These are phyloP conservation scores for Dichotomopilus funicola DNA, from an alignment of 2,329 filamentous ascomycete genomes.

Conservation along the genomic window DNA sequence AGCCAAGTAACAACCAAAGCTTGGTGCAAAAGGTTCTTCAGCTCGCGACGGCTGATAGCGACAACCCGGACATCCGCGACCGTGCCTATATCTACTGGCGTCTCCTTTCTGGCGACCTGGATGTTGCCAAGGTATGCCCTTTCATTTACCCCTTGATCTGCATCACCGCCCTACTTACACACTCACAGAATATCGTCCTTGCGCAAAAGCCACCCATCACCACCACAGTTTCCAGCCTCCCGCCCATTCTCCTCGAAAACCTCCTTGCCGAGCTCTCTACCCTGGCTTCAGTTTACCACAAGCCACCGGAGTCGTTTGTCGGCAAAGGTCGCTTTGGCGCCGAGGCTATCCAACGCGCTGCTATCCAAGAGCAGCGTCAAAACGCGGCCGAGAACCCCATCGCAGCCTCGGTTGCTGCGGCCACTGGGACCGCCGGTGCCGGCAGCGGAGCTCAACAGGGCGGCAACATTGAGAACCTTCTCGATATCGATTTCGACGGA, in stretches of 20 bases:
- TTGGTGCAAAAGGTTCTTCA: slow-evolving; percentile 94
- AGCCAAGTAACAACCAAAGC: slow-evolving; percentile 83
- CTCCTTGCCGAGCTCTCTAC: slow-evolving; percentile 90
- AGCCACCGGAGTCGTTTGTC: slow-evolving; percentile 95
- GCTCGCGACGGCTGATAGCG: slow-evolving; percentile 84
- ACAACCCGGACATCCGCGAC: slow-evolving; percentile 96
- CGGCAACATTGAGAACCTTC: slow-evolving; percentile 80
- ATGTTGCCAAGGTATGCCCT: slow-evolving; percentile 73
- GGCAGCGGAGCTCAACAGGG: slow-evolving; percentile 38
- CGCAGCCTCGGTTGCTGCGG: slow-evolving; percentile 71
- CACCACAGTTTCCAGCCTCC: slow-evolving; percentile 86
- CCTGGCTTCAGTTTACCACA: slow-evolving; percentile 95
- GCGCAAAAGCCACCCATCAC: slow-evolving; percentile 92
- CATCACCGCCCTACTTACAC: slow-evolving; percentile 12
- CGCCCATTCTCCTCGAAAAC: slow-evolving; percentile 75
- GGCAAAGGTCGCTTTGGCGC: slow-evolving; percentile 91
- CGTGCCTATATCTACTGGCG: slow-evolving; percentile 98
- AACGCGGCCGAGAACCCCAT: slow-evolving; percentile 92
- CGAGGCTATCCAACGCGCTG: slow-evolving; percentile 87
- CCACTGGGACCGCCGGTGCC: slow-evolving; percentile 54
- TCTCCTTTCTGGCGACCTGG: slow-evolving; percentile 82
- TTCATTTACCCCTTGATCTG: neutral
- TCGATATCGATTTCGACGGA: slow-evolving; percentile 69
- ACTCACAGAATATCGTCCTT: slow-evolving; percentile 68
- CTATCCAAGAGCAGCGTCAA: slow-evolving; percentile 92